Evolutionary conservation across 768 basidiomycete genomes (phyloP).

Genomic region (Mycena haematopus): DNA sequence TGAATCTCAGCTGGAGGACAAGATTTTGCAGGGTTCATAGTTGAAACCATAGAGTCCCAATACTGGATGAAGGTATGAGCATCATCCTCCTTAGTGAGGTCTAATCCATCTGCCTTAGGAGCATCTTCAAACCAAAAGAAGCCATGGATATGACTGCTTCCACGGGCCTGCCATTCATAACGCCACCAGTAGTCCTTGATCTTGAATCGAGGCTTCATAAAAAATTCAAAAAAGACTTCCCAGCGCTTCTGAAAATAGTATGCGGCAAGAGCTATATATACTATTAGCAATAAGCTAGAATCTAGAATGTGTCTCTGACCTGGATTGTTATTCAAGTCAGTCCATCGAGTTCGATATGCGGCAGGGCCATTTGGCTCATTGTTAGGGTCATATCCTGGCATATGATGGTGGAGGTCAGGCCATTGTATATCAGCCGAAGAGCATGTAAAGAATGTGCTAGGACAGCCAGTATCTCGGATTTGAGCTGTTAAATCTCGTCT

Average conservation of each 20-base stretch:
- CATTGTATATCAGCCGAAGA: not conserved
- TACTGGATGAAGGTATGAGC: slow-evolving; percentile 20
- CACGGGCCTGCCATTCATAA: slow-evolving; percentile 34
- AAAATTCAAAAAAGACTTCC: slow-evolving; percentile 31
- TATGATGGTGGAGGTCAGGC: not conserved
- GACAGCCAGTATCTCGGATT: not conserved
- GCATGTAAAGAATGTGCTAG: not conserved
- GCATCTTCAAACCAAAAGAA: slow-evolving; percentile 37
- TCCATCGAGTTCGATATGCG: not conserved
- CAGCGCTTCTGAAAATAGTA: slow-evolving; percentile 33
- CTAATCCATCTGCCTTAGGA: slow-evolving; percentile 30
- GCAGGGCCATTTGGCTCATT: not conserved
- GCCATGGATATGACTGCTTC: slow-evolving; percentile 35
- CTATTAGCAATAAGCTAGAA: not conserved
- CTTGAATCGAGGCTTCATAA: slow-evolving; percentile 20
- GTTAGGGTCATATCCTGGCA: not conserved
- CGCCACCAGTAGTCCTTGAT: slow-evolving; percentile 34
- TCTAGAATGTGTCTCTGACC: not conserved
- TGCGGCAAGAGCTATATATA: not conserved
- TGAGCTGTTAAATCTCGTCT: not conserved
- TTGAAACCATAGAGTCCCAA: slow-evolving; percentile 30
- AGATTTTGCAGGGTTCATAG: slow-evolving; percentile 23
- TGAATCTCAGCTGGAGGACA: slow-evolving; percentile 28
- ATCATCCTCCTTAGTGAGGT: not conserved
- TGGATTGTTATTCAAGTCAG: not conserved